Conservation (phyloP, 2,329 filamentous ascomycete species). For the Teratosphaeria zuluensis region DNA sequence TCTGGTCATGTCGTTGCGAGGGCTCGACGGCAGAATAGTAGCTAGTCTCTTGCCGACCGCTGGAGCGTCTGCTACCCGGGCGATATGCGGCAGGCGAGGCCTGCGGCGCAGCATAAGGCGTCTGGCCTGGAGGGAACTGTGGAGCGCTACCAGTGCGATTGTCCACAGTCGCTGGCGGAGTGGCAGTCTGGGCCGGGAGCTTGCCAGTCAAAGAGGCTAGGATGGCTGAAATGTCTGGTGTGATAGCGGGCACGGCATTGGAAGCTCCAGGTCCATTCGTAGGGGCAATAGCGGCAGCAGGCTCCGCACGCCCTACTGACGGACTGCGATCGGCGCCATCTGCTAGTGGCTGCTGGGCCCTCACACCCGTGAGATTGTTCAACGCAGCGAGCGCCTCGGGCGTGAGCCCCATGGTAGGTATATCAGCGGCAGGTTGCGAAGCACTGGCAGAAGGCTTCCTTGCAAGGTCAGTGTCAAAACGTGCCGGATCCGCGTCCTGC, state of each 20-base stretch:
- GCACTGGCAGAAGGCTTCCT: slow-evolving; percentile 6
- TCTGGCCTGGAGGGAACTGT: slow-evolving; percentile 4
- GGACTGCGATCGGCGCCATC: slow-evolving; percentile 7
- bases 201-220: slow-evolving; percentile 15
- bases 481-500: slow-evolving; percentile 15
- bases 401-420: slow-evolving; percentile 3
- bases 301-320: slow-evolving; percentile 9
- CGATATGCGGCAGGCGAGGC: slow-evolving; percentile 2
- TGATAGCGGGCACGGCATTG: slow-evolving; percentile 1
- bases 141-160: slow-evolving; percentile 9
- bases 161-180: slow-evolving; percentile 8
- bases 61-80: slow-evolving; percentile 6
- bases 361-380: slow-evolving; percentile 8
- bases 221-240: slow-evolving; percentile 22
- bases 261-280: background rate
- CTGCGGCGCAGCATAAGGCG: background rate
- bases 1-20: background rate
- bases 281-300: background rate
- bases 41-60: slow-evolving; percentile 7
- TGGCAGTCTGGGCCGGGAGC: slow-evolving; percentile 4
- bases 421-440: background rate
- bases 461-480: slow-evolving; percentile 23
- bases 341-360: background rate
- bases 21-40: slow-evolving; percentile 3
- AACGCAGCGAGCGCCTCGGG: slow-evolving; percentile 18